Percentiles rank a stretch among this genome's conserved stretches.
These are phyloP conservation scores for Selaginella tamariscina DNA, from an alignment of 75 land plant genomes.

Conservation along the genomic window DNA sequence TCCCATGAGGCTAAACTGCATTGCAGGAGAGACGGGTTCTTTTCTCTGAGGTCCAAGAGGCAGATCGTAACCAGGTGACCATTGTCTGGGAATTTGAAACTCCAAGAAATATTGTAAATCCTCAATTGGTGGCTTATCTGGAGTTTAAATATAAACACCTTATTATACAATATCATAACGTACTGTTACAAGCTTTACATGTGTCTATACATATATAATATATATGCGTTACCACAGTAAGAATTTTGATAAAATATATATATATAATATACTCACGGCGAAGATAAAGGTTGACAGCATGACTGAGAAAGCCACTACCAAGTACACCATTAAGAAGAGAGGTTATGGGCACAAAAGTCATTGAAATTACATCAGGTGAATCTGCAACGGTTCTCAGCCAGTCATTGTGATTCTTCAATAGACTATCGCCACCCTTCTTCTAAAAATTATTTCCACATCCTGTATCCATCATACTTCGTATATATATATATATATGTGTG, in stretches of 20 bases:
- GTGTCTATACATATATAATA: not conserved
- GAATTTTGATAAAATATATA: not conserved
- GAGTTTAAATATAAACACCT: not conserved
- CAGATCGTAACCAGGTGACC: conserved; percentile 71
- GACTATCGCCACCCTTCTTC: conserved; percentile 51
- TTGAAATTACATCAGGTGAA: conserved; percentile 58
- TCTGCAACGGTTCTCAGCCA: conserved; percentile 58
- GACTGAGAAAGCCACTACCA: conserved; percentile 23
- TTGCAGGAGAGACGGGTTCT: conserved; percentile 35
- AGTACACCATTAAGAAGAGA: conserved; percentile 36
- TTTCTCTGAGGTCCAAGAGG: conserved; percentile 51
- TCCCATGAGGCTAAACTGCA: conserved; percentile 61
- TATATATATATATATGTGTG: too few relatives aligned
- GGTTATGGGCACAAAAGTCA: conserved; percentile 70
- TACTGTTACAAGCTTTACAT: conserved; percentile 8
- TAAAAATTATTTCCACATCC: conserved; percentile 36
- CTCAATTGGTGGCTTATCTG: conserved; percentile 84
- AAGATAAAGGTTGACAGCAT: conserved; percentile 68
- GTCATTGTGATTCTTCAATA: conserved; percentile 37
- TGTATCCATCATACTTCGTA: too few relatives aligned
- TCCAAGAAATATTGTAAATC: conserved; percentile 78
- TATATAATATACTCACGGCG: conserved; percentile 30
- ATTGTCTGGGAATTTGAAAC: conserved; percentile 78
- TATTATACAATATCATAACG: conserved; percentile 12
- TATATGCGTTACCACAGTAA: too few relatives aligned